Evolutionary conservation across 2,329 filamentous ascomycete genomes (phyloP).

Genomic region (Ampelomyces quisqualis): DNA sequence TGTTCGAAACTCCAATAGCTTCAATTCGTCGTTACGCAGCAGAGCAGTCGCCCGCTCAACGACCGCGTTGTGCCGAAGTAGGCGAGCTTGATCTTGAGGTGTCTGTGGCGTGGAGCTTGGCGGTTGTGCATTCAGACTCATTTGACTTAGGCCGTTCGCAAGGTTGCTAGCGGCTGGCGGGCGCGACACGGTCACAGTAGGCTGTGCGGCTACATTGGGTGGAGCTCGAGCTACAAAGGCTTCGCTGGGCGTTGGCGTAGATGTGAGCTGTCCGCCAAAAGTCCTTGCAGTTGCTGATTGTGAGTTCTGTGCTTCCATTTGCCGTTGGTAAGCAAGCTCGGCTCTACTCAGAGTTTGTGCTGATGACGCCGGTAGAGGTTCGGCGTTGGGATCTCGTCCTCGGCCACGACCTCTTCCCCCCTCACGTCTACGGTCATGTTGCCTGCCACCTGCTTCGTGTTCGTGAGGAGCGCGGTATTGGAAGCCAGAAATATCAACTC

Average conservation of each 20-base stretch:
- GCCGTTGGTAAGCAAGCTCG: conserved; percentile 86
- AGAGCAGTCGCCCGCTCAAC: conserved; percentile 81
- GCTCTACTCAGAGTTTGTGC: conserved; percentile 80
- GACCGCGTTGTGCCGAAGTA: conserved; percentile 78
- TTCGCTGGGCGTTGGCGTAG: conserved; percentile 44
- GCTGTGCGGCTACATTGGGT: conserved; percentile 37
- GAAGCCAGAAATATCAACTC: conserved; percentile 85
- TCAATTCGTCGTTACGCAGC: conserved; percentile 72
- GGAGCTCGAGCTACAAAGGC: conserved; percentile 52
- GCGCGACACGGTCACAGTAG: conserved; percentile 45
- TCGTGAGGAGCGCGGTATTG: conserved; percentile 74
- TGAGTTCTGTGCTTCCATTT: conserved; percentile 86
- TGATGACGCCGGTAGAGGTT: conserved; percentile 72
- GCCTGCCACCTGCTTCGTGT: conserved; percentile 58
- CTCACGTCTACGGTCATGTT: conserved; percentile 40
- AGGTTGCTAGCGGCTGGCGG: conserved; percentile 24
- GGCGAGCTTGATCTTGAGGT: conserved; percentile 77
- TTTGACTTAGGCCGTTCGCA: conserved; percentile 20
- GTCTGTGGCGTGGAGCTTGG: conserved; percentile 44
- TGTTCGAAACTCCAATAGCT: conserved; percentile 74
- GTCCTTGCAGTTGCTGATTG: conserved; percentile 76
- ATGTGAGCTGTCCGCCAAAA: conserved; percentile 82
- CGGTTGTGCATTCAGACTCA: conserved; percentile 38
- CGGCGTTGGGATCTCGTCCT: conserved; percentile 84
- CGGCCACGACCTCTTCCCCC: conserved; percentile 59